A percentile compares a stretch with the other conserved stretches of the same genome.
phyloP scores from a whole-genome alignment of 2,329 filamentous ascomycete species.

The Fusarium acutatum region DNA sequence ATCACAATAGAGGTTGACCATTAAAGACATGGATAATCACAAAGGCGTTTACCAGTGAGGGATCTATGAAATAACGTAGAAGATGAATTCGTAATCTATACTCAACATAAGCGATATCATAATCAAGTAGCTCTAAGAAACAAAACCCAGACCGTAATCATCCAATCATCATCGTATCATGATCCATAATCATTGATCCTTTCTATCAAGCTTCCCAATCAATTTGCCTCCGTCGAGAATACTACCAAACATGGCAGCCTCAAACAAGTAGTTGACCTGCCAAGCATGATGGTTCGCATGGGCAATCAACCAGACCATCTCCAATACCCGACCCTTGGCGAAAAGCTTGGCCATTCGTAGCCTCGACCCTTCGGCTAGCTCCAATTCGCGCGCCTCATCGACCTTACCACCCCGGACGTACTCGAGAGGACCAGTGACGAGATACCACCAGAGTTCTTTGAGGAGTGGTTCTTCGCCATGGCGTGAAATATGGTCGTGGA shows the following conservation, averaged over 20 bases:
- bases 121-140: neutral
- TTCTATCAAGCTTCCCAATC: slow-evolving; percentile 43
- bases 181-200: slow-evolving; percentile 13
- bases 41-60: accelerated
- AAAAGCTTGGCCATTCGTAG: slow-evolving; percentile 37
- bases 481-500: slow-evolving; percentile 1
- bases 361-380: slow-evolving; percentile 27
- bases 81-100: neutral
- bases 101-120: neutral
- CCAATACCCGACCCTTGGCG: slow-evolving; percentile 23
- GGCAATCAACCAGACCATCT: slow-evolving; percentile 39
- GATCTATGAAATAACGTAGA: accelerated
- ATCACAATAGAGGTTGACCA: accelerated
- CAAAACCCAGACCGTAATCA: too few relatives aligned
- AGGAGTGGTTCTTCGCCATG: slow-evolving; percentile 22
- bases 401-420: slow-evolving; percentile 28
- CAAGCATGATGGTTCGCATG: slow-evolving; percentile 41
- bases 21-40: accelerated
- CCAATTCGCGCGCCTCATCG: slow-evolving; percentile 7
- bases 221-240: slow-evolving; percentile 43
- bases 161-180: neutral
- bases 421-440: slow-evolving; percentile 22
- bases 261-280: slow-evolving; percentile 45
- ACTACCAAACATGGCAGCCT: slow-evolving; percentile 47
- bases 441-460: slow-evolving; percentile 29